Evolutionary conservation across 352 stramenopile genomes (phyloP).

Genomic region (Pythium plurisporium): DNA sequence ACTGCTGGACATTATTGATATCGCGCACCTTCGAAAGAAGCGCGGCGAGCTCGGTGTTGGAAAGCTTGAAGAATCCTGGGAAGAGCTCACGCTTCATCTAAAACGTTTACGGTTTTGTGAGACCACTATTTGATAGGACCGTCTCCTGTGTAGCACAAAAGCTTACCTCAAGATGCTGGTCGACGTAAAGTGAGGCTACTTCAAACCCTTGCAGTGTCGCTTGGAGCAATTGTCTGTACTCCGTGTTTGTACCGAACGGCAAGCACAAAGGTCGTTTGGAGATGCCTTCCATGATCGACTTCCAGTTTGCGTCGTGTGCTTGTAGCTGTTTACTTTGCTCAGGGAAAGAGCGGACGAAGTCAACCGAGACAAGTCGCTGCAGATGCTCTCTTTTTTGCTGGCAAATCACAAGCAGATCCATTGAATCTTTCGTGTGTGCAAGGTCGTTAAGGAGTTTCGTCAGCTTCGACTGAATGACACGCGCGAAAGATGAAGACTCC

Average conservation of each 20-base stretch:
- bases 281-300: constrained; percentile 39
- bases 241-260: constrained; percentile 41
- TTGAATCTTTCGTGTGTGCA: constrained; percentile 37
- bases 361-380: constrained; percentile 49
- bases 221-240: constrained; percentile 40
- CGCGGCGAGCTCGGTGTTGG: constrained; percentile 49
- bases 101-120: too few relatives aligned
- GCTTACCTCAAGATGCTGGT: constrained; percentile 47
- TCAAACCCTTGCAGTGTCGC: constrained; percentile 51
- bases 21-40: constrained; percentile 48
- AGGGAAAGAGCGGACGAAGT: constrained; percentile 57
- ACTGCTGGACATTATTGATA: constrained; percentile 43
- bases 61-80: constrained; percentile 58
- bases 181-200: constrained; percentile 34
- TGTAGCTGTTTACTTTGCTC: constrained; percentile 54
- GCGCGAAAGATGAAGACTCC: constrained; percentile 62
- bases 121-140: too few relatives aligned
- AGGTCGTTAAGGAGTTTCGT: constrained; percentile 46
- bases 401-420: constrained; percentile 51
- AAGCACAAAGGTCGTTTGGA: constrained; percentile 51
- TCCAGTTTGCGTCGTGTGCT: constrained; percentile 49
- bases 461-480: constrained; percentile 45
- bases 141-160: background rate
- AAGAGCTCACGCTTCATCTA: constrained; percentile 54
- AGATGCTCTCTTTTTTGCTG: constrained; percentile 69